Conservation (phyloP, 768 basidiomycete species). For the Trametes cingulata region DNA sequence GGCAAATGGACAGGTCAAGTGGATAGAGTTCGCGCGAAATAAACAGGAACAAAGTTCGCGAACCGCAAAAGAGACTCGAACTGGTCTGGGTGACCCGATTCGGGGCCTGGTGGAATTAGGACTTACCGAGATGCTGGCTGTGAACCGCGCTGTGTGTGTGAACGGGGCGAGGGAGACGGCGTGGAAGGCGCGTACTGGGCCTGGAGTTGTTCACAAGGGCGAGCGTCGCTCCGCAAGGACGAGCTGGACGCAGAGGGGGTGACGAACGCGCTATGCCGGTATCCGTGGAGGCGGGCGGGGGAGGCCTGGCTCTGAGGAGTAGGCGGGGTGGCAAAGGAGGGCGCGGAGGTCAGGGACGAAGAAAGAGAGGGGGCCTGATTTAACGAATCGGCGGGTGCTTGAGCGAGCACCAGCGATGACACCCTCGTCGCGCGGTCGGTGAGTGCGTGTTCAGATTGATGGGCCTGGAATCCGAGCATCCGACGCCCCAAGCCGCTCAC, state of each 20-base stretch:
- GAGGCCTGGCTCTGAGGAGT: conserved; percentile 21
- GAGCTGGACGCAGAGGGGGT: conserved; percentile 21
- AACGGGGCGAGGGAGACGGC: conserved; percentile 26
- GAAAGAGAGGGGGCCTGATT: conserved; percentile 25
- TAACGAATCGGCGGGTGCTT: conserved; percentile 23
- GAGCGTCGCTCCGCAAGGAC: conserved; percentile 19
- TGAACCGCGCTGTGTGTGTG: conserved; percentile 18
- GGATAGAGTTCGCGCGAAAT: conserved; percentile 16
- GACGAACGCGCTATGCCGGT: conserved; percentile 14
- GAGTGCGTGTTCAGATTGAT: conserved; percentile 29
- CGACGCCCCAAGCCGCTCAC: conserved; percentile 19
- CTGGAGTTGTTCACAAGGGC: conserved; percentile 4
- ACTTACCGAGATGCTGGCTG: conserved; percentile 25
- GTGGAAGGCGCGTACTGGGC: conserved; percentile 22
- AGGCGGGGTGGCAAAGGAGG: conserved; percentile 19
- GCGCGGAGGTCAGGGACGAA: conserved; percentile 25
- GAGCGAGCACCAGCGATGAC: conserved; percentile 20
- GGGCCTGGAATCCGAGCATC: conserved; percentile 23
- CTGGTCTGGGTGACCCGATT: conserved; percentile 13
- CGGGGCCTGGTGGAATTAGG: conserved; percentile 1
- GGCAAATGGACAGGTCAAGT: conserved; percentile 9
- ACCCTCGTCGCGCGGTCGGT: conserved; percentile 15
- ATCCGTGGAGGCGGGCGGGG: neutral
- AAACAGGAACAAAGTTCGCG: conserved; percentile 14
- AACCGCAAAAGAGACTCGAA: conserved; percentile 22